Conservation (phyloP, 176 grass and related monocot species). For the Carex parvula region DNA sequence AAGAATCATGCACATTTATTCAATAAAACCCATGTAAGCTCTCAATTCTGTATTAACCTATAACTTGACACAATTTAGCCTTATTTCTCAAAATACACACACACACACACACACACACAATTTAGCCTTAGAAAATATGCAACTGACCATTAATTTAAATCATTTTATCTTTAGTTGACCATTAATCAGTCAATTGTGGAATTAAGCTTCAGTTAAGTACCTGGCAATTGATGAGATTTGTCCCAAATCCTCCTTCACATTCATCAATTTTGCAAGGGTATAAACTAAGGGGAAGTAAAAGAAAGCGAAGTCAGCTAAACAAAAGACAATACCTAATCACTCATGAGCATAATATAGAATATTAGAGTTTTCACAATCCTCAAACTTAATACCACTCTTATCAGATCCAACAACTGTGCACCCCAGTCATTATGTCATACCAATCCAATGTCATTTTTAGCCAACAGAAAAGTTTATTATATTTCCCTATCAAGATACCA, state of each 20-base stretch:
- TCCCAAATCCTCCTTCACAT: conserved; percentile 77
- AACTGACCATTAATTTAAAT: neutral
- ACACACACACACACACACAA: neutral
- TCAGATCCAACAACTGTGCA: neutral
- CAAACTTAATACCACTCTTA: neutral
- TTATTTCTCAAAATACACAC: neutral
- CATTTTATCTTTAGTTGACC: neutral
- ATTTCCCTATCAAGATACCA: neutral
- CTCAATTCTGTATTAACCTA: neutral
- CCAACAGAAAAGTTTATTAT: neutral
- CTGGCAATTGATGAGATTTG: conserved; percentile 86
- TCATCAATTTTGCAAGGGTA: conserved; percentile 90
- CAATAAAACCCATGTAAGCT: neutral
- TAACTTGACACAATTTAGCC: neutral
- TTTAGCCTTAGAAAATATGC: conserved; percentile 6
- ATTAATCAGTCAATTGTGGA: conserved; percentile 1
- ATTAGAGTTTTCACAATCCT: neutral
- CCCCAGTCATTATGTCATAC: neutral
- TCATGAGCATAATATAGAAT: neutral
- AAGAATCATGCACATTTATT: neutral
- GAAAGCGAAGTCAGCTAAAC: conserved; percentile 1
- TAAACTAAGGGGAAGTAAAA: conserved; percentile 46
- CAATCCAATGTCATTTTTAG: neutral
- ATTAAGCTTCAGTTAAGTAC: conserved; percentile 30
- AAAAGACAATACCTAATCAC: conserved; percentile 1